Evolutionary conservation across 495 filamentous ascomycete genomes (phyloP).

Genomic region (Penicillium turbatum): DNA sequence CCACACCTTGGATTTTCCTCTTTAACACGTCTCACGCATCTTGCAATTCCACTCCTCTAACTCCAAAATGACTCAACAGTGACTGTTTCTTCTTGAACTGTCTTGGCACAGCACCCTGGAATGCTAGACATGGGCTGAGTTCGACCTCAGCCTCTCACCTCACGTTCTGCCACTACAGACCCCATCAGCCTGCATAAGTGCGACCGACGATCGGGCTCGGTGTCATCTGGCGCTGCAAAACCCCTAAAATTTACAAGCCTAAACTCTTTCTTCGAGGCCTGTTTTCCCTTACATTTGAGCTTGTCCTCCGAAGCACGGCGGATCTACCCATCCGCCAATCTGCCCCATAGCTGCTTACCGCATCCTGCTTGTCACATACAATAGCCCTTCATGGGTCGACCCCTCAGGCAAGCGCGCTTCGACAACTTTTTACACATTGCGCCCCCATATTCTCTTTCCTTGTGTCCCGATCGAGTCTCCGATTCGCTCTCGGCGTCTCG

Average conservation of each 20-base stretch:
- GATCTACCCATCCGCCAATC: constrained; percentile 20
- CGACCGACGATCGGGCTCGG: constrained; percentile 34
- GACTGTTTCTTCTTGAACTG: neutral
- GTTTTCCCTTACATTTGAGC: constrained; percentile 16
- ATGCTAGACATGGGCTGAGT: constrained; percentile 17
- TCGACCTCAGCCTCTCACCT: constrained; percentile 18
- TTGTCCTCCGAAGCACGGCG: constrained; percentile 13
- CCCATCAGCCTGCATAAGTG: constrained; percentile 40
- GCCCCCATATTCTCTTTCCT: constrained; percentile 13
- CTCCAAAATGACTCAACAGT: neutral
- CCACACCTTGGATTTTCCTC: neutral
- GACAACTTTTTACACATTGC: neutral
- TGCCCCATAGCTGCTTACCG: constrained; percentile 8
- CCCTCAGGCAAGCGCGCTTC: constrained; percentile 22
- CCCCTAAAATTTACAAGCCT: neutral
- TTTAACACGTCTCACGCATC: neutral
- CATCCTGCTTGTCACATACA: constrained; percentile 15
- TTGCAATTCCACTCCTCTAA: neutral
- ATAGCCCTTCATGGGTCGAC: constrained; percentile 16
- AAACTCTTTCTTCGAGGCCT: constrained; percentile 5
- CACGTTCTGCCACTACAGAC: constrained; percentile 15
- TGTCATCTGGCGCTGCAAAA: constrained; percentile 13
- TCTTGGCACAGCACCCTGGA: constrained; percentile 6
- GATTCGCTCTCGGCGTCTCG: constrained; percentile 18
- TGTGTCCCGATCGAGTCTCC: constrained; percentile 8